Evolutionary conservation across 768 basidiomycete species (phyloP).

Genomic region (Collybiopsis confluens): DNA sequence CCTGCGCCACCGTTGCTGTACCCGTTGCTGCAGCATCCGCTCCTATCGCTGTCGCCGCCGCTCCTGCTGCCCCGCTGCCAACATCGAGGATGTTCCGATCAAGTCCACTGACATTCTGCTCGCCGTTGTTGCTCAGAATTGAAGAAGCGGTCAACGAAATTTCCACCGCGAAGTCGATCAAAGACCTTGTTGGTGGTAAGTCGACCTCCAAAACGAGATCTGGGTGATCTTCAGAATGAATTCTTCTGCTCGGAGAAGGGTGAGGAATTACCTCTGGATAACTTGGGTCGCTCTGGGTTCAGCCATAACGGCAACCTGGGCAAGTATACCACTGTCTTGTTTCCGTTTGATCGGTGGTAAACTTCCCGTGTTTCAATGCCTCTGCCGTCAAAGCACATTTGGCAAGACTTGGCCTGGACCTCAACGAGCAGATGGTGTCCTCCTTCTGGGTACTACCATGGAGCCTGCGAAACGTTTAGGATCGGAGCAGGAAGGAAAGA

Average conservation of each 20-base stretch:
- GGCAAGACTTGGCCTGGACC: slow-evolving; percentile 94
- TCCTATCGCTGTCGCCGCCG: slow-evolving; percentile 41
- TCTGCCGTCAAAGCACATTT: slow-evolving; percentile 88
- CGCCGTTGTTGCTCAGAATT: slow-evolving; percentile 91
- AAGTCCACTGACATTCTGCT: slow-evolving; percentile 86
- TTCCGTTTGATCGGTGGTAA: slow-evolving; percentile 88
- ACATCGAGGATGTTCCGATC: slow-evolving; percentile 86
- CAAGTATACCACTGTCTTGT: slow-evolving; percentile 89
- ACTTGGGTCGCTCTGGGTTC: slow-evolving; percentile 80
- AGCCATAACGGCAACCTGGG: slow-evolving; percentile 82
- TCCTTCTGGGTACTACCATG: slow-evolving; percentile 86
- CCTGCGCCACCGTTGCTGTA: slow-evolving; percentile 31
- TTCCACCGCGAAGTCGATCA: slow-evolving; percentile 90
- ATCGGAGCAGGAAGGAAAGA: slow-evolving; percentile 87
- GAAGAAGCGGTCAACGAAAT: slow-evolving; percentile 93
- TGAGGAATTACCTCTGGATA: slow-evolving; percentile 94
- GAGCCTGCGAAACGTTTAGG: slow-evolving; percentile 93
- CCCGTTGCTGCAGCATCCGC: slow-evolving; percentile 35
- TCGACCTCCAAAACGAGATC: slow-evolving; percentile 98
- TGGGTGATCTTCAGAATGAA: slow-evolving; percentile 95
- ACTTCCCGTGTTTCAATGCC: slow-evolving; percentile 98
- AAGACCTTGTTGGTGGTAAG: slow-evolving; percentile 97
- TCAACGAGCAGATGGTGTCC: slow-evolving; percentile 81
- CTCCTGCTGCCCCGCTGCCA: slow-evolving; percentile 60
- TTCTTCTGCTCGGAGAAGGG: slow-evolving; percentile 96